Evolutionary conservation across 208 protist genomes (phyloP), one percentile per base, ranked within the genome.

Genomic region (Lotmaria passim): DNA sequence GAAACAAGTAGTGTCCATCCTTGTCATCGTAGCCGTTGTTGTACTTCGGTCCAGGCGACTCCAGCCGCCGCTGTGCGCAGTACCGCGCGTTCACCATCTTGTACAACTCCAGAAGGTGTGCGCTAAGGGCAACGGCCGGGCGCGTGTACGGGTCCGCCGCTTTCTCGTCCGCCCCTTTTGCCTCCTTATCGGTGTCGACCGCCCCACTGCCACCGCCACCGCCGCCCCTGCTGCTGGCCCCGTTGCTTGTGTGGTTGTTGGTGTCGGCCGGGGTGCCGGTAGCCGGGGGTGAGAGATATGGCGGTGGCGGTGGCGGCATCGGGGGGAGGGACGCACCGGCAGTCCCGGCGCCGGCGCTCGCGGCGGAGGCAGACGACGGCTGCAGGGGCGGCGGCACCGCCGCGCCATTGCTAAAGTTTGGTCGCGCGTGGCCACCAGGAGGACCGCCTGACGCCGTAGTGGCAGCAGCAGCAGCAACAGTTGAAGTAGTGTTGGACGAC

Each of bases 21-120:
- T 90, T 78, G 63, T 96, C 93, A 63, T 96, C 90, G 76, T 85
- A 96, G 34, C 91, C 91, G 47, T 84, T 85, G 85, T 96, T 96
- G 74, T 90, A 93, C 59, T 92, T 91, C 6, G 80, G 68, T n/a
- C 80, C 83, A 8, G 85, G 86, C 23, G 69, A 78, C 64, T 87
- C 79, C 19, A 88, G 68, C 12, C 89, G 72, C n/a, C 84, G 78
- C 67, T 88, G 57, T 17, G 66, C 64, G 61, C 85, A 95, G 79
- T 89, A 93, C 61, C 63, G 33, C 15, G 85, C 82, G 65, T 96
- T 94, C 21, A 95, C 84, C 28, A 64, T 55, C 65, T 95, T 93
- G 66, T 95, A 93, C 24, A 90, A 46, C 14, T 58, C 43, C 17
- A 94, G 47, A 23, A 96, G 66, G 38, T 89, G 31, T 12, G 81